These are phyloP conservation scores for Flaveria linearis DNA, from an alignment of 129 eudicot genomes.

Conservation along the genomic window DNA sequence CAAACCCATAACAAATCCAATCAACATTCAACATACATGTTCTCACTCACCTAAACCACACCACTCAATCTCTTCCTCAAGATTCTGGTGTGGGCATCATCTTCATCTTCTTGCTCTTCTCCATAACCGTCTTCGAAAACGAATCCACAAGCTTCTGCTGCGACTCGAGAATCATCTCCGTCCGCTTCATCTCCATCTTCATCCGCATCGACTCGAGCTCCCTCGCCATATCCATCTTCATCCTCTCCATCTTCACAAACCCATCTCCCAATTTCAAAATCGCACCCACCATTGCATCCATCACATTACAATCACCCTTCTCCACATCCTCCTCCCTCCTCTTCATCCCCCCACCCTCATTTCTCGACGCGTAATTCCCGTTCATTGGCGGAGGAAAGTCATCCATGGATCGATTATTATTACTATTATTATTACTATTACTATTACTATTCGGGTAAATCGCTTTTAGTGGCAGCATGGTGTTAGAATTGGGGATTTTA, in stretches of 20 bases:
- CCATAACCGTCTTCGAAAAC: conserved; percentile 46
- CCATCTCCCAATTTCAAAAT: conserved; percentile 72
- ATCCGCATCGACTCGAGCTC: conserved; percentile 79
- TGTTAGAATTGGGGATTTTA: conserved; percentile 32
- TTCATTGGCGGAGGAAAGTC: conserved; percentile 30
- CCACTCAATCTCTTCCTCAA: conserved; percentile 3
- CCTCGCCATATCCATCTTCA: conserved; percentile 88
- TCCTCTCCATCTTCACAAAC: conserved; percentile 75
- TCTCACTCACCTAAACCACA: not conserved
- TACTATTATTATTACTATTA: too few species aligned
- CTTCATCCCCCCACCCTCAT: conserved; percentile 35
- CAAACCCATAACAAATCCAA: not conserved
- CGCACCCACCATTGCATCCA: conserved; percentile 68
- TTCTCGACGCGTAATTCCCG: conserved; percentile 37
- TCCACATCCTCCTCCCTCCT: not conserved
- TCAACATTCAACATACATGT: too few species aligned
- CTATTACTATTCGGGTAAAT: too few species aligned
- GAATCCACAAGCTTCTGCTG: conserved; percentile 74
- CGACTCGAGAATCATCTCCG: conserved; percentile 82
- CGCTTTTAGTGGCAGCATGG: too few species aligned
- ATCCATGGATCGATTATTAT: not conserved
- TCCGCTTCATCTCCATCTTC: conserved; percentile 92
- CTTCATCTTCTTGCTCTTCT: conserved; percentile 52
- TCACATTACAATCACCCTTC: conserved; percentile 32
- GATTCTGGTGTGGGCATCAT: conserved; percentile 45